Evolutionary conservation across 1,139 yeast species (phyloP), one percentile per base, ranked within the genome.

Genomic region (Scheffersomyces segobiensis): DNA sequence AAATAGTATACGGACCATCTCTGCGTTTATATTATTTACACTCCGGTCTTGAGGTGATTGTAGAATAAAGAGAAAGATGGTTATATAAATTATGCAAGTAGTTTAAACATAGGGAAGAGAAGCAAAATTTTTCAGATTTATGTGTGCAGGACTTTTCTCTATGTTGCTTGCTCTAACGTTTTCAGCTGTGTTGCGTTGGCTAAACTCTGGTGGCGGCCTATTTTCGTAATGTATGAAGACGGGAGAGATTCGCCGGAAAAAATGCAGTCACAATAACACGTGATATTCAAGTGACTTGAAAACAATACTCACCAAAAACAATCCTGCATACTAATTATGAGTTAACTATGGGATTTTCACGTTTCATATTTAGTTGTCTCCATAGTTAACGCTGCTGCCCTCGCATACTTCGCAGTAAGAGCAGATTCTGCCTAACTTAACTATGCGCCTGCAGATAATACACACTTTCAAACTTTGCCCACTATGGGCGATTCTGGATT

Each of bases 1-100:
- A 24, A 51, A 54, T 60, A 66, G 51, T 60, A 84, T 88, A 91
- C 97, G 84, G 89, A 91, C 97, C 97, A 92, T 92, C 97, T 89
- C 97, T 92, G 97, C 86, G 96, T 84, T 79, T 77, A 63, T 77
- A 70, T 63, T 79, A 74, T 64, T 64, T 73, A 85, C 96, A 92
- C 97, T 92, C 97, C 97, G 97, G 97, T 91, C 91, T 83, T 64
- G 62, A 67, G 60, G 74, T 70, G 68, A 63, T 57, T 58, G 59
- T 59, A 55, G 56, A 58, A 55, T 54, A 52, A 54, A 47, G 56
- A 49, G 52, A 55, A 42, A 19, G 26, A 46, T 21, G 58, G 50
- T 56, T 53, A 51, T 32, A 10, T 32, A 32, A 32, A 32, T 32
- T 32, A 32, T 32, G 17, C 42, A 32, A 32, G 3, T 10, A 12